Percentiles rank a stretch among this genome's conserved stretches.
Conservation (phyloP, 129 eudicot genomes). For the carrot (Daucus carota) region DNA sequence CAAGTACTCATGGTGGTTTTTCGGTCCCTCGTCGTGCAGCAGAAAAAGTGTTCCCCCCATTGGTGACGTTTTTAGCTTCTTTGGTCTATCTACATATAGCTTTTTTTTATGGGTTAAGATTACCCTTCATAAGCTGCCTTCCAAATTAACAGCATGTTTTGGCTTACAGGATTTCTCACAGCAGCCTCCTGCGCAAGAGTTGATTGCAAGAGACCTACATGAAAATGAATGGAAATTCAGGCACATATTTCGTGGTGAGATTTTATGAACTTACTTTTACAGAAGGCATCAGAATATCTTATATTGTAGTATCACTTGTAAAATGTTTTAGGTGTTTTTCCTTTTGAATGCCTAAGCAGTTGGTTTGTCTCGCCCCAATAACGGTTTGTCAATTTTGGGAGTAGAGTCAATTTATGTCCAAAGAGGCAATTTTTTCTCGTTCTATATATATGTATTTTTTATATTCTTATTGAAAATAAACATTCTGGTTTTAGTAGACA, state of each 20-base stretch:
- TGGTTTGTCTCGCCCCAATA: neutral
- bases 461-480: neutral
- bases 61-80: constrained; percentile 35
- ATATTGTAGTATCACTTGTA: neutral
- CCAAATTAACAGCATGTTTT: neutral
- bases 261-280: neutral
- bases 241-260: constrained; percentile 89
- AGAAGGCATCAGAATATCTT: neutral
- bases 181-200: constrained; percentile 76
- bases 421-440: neutral
- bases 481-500: neutral
- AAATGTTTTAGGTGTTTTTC: neutral
- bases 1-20: constrained; percentile 95
- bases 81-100: neutral
- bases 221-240: constrained; percentile 95
- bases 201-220: constrained; percentile 73
- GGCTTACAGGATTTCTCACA: constrained; percentile 71
- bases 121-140: neutral
- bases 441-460: neutral
- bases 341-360: neutral
- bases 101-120: neutral
- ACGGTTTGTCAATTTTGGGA: neutral
- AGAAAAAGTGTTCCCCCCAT: constrained; percentile 88
- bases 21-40: constrained; percentile 96
- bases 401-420: neutral